These are phyloP conservation scores for Pisolithus tinctorius DNA, from an alignment of 768 basidiomycete species.

Conservation along the genomic window DNA sequence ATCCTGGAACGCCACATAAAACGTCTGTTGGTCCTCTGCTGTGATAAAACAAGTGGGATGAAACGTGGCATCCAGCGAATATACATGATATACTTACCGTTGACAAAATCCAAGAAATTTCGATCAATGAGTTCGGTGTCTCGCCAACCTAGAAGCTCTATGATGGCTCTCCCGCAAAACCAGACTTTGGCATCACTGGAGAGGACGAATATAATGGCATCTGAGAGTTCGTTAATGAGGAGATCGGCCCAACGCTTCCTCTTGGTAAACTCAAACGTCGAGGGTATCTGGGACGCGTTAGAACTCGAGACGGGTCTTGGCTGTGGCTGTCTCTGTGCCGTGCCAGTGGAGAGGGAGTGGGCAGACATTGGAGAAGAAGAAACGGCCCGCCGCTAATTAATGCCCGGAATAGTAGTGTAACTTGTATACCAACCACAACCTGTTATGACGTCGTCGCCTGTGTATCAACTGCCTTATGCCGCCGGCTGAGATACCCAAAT, in stretches of 20 bases:
- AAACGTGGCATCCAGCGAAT: neutral
- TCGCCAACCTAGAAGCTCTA: slow-evolving; percentile 72
- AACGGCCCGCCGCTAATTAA: neutral
- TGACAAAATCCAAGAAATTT: slow-evolving; percentile 58
- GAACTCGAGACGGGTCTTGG: neutral
- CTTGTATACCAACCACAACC: neutral
- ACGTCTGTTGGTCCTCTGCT: slow-evolving; percentile 53
- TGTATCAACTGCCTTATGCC: neutral
- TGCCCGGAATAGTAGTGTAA: neutral
- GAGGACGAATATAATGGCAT: slow-evolving; percentile 62
- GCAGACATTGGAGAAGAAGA: neutral
- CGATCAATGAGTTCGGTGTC: slow-evolving; percentile 66
- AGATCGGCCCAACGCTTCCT: slow-evolving; percentile 85
- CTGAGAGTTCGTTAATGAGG: slow-evolving; percentile 67
- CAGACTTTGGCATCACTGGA: slow-evolving; percentile 57
- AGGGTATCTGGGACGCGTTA: neutral
- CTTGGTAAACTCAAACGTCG: slow-evolving; percentile 76
- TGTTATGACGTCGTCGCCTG: slow-evolving; percentile 20
- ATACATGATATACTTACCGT: slow-evolving; percentile 36
- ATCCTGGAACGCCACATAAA: slow-evolving; percentile 44
- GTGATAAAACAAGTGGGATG: slow-evolving; percentile 1
- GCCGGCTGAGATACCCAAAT: slow-evolving; percentile 1
- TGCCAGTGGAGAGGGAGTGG: neutral
- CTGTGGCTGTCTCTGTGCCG: neutral
- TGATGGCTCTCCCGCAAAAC: slow-evolving; percentile 62